Evolutionary conservation across 164 flowering plant species (phyloP), one percentile per base, ranked within the genome.

Genomic region (Chimonanthus praecox): DNA sequence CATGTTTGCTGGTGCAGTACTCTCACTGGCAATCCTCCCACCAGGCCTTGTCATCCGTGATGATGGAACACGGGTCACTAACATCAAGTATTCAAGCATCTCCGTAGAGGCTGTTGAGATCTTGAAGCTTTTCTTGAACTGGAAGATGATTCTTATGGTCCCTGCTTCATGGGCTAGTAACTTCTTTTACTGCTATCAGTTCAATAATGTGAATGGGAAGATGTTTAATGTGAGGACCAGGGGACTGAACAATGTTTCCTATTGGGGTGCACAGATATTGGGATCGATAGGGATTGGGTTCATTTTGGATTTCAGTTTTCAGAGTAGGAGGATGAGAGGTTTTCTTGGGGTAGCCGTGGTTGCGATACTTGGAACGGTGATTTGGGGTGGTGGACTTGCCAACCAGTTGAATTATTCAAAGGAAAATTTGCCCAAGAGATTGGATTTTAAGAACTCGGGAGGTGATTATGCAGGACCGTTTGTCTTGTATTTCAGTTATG

Each of bases 211-310:
- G 3, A 95, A 95, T 61, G 90, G 86, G n/a, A 74, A 43, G 7
- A 46, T 88, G 78, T 93, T 95, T 64, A 93, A 83, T 80, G 72
- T 95, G 75, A 85, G 98, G 79, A 93, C 98, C 0, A 84, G 95
- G 63, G 99, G 98, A 0, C 82, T 96, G 76, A 93, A 94, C 83
- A 96, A 94, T 68, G 91, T 94, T 18, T 92, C 92, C 74, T 94
- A 94, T 47, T 96, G 98, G 99, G 98, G 95, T 2, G 98, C 99
- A 0, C 97, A 96, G 85, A 96, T 96, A 97, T 3, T 90, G 75
- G 99, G 97, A 0, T 96, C 98, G 4, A 69, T 86, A 60, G 87
- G 80, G 62, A 87, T 96, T 58, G 99, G 97, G 1, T 86, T 85
- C 46, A 46, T 92, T 1, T 72, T 92, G 85, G 97, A 96, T 80